phyloP scores from a whole-genome alignment of 129 eudicot species.

The Helichrysum umbraculigerum region DNA sequence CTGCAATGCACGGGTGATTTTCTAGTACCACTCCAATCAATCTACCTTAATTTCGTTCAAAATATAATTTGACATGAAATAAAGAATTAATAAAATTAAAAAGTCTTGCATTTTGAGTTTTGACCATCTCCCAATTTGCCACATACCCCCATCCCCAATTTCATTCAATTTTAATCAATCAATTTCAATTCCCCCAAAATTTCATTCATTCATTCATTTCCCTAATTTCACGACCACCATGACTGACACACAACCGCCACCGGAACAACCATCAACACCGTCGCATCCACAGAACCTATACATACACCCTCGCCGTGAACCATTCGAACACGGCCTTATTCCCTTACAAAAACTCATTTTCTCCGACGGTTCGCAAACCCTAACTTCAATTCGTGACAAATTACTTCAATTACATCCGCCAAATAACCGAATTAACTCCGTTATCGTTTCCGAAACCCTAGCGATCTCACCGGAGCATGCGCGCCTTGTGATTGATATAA shows the following conservation, averaged over 20 bases:
- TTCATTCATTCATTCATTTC: background rate
- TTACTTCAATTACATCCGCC: conserved; percentile 55
- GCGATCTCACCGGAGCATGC: conserved; percentile 69
- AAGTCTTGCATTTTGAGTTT: background rate
- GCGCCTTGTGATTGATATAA: conserved; percentile 64
- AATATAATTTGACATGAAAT: too few relatives aligned
- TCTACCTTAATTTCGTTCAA: too few relatives aligned
- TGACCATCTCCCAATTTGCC: conserved; percentile 21
- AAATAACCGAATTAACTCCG: conserved; percentile 47
- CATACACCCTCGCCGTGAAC: conserved; percentile 85
- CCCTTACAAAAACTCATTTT: conserved; percentile 93
- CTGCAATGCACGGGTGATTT: too few relatives aligned
- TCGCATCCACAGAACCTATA: conserved; percentile 32
- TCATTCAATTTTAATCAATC: background rate
- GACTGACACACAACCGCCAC: conserved; percentile 27
- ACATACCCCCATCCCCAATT: background rate
- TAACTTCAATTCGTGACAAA: conserved; percentile 55
- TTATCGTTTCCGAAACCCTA: conserved; percentile 44
- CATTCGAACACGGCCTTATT: conserved; percentile 91
- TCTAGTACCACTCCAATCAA: too few relatives aligned
- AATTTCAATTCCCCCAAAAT: background rate
- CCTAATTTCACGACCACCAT: conserved; percentile 17
- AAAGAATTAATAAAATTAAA: too few relatives aligned
- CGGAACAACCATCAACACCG: conserved; percentile 34
- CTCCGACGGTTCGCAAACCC: conserved; percentile 78